These are phyloP conservation scores for Pestalotiopsis sp. DNA, from an alignment of 2,329 filamentous ascomycete genomes.

Conservation along the genomic window DNA sequence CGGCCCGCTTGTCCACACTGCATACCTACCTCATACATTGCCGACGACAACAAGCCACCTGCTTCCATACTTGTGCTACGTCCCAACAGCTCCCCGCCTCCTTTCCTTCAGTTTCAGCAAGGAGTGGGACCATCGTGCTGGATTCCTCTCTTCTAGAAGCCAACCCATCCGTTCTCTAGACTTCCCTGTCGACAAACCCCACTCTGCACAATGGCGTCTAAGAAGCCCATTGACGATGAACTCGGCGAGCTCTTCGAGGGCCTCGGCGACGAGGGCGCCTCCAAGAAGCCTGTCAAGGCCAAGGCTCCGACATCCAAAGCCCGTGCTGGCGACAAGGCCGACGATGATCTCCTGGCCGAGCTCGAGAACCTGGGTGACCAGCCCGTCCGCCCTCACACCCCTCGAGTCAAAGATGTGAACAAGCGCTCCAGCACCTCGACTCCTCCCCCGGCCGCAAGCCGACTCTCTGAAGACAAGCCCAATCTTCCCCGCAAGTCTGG, in stretches of 20 bases:
- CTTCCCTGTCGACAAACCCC: neutral
- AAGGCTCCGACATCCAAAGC: slow-evolving; percentile 50
- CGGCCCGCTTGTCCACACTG: slow-evolving; percentile 9
- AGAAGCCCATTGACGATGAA: slow-evolving; percentile 60
- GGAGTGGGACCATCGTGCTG: neutral
- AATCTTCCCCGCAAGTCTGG: slow-evolving; percentile 65
- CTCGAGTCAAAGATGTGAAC: slow-evolving; percentile 62
- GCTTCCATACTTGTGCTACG: neutral
- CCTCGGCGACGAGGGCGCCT: slow-evolving; percentile 52
- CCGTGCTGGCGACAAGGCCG: slow-evolving; percentile 43
- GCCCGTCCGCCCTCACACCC: slow-evolving; percentile 79
- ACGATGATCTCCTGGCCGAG: slow-evolving; percentile 87
- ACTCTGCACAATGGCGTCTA: slow-evolving; percentile 54
- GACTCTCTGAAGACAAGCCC: slow-evolving; percentile 65
- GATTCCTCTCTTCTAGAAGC: neutral
- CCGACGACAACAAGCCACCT: neutral
- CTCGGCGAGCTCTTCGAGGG: slow-evolving; percentile 66
- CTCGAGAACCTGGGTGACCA: slow-evolving; percentile 78
- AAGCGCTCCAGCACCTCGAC: slow-evolving; percentile 52
- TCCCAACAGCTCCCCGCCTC: neutral
- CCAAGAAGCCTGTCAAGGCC: slow-evolving; percentile 52
- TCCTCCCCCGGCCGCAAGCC: slow-evolving; percentile 45
- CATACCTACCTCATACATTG: slow-evolving; percentile 1
- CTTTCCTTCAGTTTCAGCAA: neutral
- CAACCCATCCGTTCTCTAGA: neutral